These are phyloP conservation scores for Polychytrium aggregatum DNA, from an alignment of 192 early-diverging fungal genomes.

Conservation along the genomic window DNA sequence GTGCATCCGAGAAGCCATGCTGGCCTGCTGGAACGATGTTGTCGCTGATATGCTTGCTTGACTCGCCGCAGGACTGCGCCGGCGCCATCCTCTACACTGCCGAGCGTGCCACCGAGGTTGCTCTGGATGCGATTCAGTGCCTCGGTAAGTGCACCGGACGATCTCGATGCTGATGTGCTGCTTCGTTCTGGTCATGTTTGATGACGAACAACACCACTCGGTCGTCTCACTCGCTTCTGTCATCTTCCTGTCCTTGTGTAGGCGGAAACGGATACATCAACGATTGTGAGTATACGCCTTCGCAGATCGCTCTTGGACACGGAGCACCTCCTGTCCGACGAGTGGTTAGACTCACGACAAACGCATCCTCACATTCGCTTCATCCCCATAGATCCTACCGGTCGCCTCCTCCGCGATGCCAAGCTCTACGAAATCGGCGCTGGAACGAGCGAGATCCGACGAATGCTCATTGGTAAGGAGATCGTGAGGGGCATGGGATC, in stretches of 20 bases:
- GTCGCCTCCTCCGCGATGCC: conserved; percentile 80
- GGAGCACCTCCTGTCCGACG: no score
- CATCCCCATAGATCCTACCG: conserved; percentile 47
- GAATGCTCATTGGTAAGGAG: conserved; percentile 77
- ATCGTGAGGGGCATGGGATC: no score
- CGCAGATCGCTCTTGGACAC: no score
- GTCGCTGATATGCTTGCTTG: no score
- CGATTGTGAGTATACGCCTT: conserved; percentile 57
- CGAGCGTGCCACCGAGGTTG: conserved; percentile 86
- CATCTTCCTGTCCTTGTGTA: not conserved
- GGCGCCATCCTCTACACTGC: conserved; percentile 88
- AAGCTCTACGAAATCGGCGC: conserved; percentile 97
- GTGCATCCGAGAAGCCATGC: no score
- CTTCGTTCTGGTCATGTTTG: no score
- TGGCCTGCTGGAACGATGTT: no score
- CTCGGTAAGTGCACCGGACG: conserved; percentile 45
- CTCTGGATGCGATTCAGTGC: conserved; percentile 88
- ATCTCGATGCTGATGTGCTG: no score
- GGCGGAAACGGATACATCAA: conserved; percentile 93
- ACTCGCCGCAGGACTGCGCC: conserved; percentile 62
- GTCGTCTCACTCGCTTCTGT: no score
- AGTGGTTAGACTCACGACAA: no score
- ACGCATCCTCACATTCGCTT: no score
- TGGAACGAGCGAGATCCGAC: conserved; percentile 85
- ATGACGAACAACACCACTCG: no score